Percentiles rank a stretch among this genome's conserved stretches.
phyloP scores from a whole-genome alignment of 768 basidiomycete species.

The Leccinum subgranulosum region DNA sequence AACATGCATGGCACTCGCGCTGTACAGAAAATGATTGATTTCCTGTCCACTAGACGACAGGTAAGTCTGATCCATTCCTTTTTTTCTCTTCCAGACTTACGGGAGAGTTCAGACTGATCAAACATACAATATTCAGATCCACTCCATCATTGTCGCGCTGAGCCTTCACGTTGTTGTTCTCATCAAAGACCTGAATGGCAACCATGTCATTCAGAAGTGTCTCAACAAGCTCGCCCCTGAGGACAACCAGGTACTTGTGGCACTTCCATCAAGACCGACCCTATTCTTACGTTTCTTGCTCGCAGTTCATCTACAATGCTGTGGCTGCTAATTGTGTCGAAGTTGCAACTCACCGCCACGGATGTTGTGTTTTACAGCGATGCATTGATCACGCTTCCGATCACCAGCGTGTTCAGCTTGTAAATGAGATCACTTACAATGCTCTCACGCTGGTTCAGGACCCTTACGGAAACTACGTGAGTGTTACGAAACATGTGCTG shows the following conservation, averaged over 20 bases:
- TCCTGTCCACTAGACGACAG: slow-evolving; percentile 92
- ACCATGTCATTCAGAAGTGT: slow-evolving; percentile 99
- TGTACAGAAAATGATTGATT: slow-evolving; percentile 99
- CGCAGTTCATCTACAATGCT: slow-evolving; percentile 96
- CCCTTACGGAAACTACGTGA: slow-evolving; percentile 89
- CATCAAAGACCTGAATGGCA: slow-evolving; percentile 98
- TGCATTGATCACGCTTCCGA: slow-evolving; percentile 99
- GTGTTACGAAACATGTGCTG: slow-evolving; percentile 21
- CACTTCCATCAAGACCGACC: neutral
- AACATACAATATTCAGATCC: slow-evolving; percentile 87
- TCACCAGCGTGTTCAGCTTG: slow-evolving; percentile 90
- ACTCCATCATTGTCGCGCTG: slow-evolving; percentile 93
- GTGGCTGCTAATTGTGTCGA: slow-evolving; percentile 99
- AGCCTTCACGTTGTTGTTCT: slow-evolving; percentile 97
- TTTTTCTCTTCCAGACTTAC: slow-evolving; percentile 53
- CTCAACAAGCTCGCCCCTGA: slow-evolving; percentile 97
- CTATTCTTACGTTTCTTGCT: neutral
- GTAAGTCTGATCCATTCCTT: slow-evolving; percentile 45
- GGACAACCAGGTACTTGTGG: slow-evolving; percentile 81
- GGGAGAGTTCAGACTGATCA: slow-evolving; percentile 65
- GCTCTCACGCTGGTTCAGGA: slow-evolving; percentile 97
- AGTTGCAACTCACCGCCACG: slow-evolving; percentile 96
- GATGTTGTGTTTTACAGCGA: slow-evolving; percentile 96
- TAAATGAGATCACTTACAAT: slow-evolving; percentile 98
- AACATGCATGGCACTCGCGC: slow-evolving; percentile 99